phyloP scores from a whole-genome alignment of 176 grass and related monocot species.

The Areca catechu region DNA sequence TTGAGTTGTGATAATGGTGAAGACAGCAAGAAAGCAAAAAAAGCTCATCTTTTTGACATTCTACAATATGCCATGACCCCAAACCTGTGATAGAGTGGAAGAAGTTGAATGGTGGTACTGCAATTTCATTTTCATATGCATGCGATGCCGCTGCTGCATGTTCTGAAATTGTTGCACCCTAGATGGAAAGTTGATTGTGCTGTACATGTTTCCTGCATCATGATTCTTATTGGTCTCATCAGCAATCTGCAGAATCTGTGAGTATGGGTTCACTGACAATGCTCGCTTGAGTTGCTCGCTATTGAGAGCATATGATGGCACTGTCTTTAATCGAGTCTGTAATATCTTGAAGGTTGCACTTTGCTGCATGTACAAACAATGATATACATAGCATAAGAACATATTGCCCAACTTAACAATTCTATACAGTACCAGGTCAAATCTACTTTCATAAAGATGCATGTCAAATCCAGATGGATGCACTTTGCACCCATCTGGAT shows the following conservation, averaged over 20 bases:
- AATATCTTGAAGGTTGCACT: slow-evolving; percentile 92
- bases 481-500: no score
- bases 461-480: no score
- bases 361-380: slow-evolving; percentile 41
- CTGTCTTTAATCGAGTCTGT: slow-evolving; percentile 84
- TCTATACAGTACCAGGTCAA: no score
- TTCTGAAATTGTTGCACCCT: slow-evolving; percentile 60
- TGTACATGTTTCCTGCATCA: slow-evolving; percentile 43
- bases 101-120: slow-evolving; percentile 5
- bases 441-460: no score
- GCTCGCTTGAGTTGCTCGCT: slow-evolving; percentile 45
- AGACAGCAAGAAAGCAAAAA: no score
- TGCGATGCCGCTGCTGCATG: slow-evolving; percentile 60
- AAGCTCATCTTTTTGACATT: no score
- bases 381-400: no score
- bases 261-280: slow-evolving; percentile 53
- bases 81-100: slow-evolving; percentile 6
- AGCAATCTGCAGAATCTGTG: slow-evolving; percentile 56
- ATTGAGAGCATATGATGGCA: slow-evolving; percentile 43
- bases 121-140: slow-evolving; percentile 27
- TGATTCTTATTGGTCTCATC: slow-evolving; percentile 60
- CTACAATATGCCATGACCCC: no score
- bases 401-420: no score
- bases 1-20: no score
- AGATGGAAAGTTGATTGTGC: slow-evolving; percentile 68